Percentiles rank a stretch among this genome's conserved stretches.
Evolutionary conservation across 139 green algal species (phyloP).

Genomic region (Mesotaenium endlicherianum): DNA sequence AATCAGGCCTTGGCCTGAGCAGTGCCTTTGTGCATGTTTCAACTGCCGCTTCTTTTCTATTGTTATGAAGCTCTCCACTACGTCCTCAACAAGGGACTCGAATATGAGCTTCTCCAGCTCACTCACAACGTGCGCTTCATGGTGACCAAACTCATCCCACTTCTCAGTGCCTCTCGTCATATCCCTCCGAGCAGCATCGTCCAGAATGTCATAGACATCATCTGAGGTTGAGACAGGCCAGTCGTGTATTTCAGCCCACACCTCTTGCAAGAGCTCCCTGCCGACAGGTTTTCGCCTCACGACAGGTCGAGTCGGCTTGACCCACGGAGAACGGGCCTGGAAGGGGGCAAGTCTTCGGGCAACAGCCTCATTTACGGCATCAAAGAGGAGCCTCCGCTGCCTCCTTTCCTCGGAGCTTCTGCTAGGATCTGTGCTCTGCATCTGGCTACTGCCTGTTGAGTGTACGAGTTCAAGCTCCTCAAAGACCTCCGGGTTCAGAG

Average conservation of each 20-base stretch:
- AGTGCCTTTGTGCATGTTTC: too few relatives aligned
- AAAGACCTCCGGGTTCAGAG: constrained; percentile 10
- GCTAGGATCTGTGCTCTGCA: neutral
- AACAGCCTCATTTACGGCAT: constrained; percentile 41
- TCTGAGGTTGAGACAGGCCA: constrained; percentile 33
- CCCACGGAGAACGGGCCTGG: neutral
- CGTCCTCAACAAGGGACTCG: constrained; percentile 10
- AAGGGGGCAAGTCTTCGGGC: constrained; percentile 12
- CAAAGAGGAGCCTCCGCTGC: constrained; percentile 30
- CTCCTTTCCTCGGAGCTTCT: constrained; percentile 7
- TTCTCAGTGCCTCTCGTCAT: constrained; percentile 15
- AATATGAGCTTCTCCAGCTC: constrained; percentile 14
- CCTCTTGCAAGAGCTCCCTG: constrained; percentile 31
- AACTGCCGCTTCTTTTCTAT: neutral
- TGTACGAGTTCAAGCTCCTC: neutral
- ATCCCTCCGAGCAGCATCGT: constrained; percentile 26
- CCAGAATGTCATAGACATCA: constrained; percentile 37
- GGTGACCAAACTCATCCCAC: neutral
- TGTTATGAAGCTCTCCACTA: constrained; percentile 19
- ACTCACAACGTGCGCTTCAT: neutral
- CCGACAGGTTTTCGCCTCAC: constrained; percentile 10
- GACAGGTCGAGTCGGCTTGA: neutral
- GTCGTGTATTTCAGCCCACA: constrained; percentile 41
- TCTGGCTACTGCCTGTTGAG: neutral
- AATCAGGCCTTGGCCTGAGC: too few relatives aligned